Conservation (phyloP, 768 basidiomycete species). For the Clitopilus passeckerianus region DNA sequence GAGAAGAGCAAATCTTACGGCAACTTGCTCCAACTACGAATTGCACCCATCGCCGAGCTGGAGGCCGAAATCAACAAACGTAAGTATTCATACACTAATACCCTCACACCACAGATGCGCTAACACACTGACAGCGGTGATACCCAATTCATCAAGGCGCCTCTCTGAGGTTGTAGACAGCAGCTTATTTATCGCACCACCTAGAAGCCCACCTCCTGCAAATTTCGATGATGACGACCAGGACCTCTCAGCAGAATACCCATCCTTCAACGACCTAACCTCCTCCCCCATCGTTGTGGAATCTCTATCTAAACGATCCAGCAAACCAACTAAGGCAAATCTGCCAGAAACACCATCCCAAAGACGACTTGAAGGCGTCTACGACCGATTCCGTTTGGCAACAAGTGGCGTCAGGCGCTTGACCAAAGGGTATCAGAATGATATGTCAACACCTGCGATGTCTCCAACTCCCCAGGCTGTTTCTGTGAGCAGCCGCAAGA, state of each 20-base stretch:
- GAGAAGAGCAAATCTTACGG: slow-evolving; percentile 67
- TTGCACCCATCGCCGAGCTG: slow-evolving; percentile 59
- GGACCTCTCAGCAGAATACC: slow-evolving; percentile 19
- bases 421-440: slow-evolving; percentile 79
- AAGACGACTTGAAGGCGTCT: slow-evolving; percentile 60
- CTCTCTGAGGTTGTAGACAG: slow-evolving; percentile 68
- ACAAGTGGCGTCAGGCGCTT: slow-evolving; percentile 76
- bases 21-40: slow-evolving; percentile 57
- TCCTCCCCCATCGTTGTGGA: slow-evolving; percentile 62
- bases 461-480: background rate
- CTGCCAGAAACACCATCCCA: slow-evolving; percentile 52
- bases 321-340: slow-evolving; percentile 24
- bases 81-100: slow-evolving; percentile 25
- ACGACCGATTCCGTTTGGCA: slow-evolving; percentile 59
- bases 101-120: background rate
- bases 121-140: slow-evolving; percentile 25
- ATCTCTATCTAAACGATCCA: slow-evolving; percentile 52
- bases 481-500: background rate
- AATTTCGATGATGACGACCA: slow-evolving; percentile 24
- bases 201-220: slow-evolving; percentile 32
- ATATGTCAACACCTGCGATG: slow-evolving; percentile 21
- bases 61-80: slow-evolving; percentile 63
- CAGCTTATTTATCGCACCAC: slow-evolving; percentile 60
- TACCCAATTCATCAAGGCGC: slow-evolving; percentile 41
- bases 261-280: slow-evolving; percentile 49